Conservation (phyloP, 2,329 filamentous ascomycete species). For the Bretziella fagacearum region DNA sequence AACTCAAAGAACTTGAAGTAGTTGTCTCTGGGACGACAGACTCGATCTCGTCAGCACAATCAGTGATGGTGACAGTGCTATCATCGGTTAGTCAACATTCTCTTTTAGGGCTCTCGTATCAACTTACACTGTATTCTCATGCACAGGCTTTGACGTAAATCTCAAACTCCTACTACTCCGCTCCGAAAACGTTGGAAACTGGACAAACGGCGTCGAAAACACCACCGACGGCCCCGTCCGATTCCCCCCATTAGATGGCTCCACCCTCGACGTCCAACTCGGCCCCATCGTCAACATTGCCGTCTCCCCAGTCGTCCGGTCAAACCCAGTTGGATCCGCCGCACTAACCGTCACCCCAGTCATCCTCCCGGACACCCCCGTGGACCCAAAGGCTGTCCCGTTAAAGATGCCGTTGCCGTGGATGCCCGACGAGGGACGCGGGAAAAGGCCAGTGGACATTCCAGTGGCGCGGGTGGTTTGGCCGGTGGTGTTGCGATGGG, state of each 20-base stretch:
- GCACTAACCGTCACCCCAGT: constrained; percentile 1
- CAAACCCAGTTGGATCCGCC: constrained; percentile 5
- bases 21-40: not conserved
- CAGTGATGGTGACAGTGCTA: constrained; percentile 7
- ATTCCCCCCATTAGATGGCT: not conserved
- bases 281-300: not conserved
- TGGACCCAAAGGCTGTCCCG: not conserved
- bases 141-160: not conserved
- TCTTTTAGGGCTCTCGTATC: not conserved
- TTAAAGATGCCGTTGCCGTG: not conserved
- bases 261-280: not conserved
- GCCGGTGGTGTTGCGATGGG: not conserved
- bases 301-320: constrained; percentile 2
- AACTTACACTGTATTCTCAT: constrained; percentile 7
- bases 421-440: not conserved
- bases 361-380: no score
- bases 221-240: not conserved
- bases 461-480: not conserved
- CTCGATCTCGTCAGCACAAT: constrained; percentile 5
- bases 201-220: constrained; percentile 6
- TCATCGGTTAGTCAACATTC: not conserved
- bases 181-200: not conserved
- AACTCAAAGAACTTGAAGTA: not conserved
- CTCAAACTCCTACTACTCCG: not conserved
- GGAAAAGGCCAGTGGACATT: not conserved